phyloP scores from a whole-genome alignment of 306 rosid species.

The Malus fusca region DNA sequence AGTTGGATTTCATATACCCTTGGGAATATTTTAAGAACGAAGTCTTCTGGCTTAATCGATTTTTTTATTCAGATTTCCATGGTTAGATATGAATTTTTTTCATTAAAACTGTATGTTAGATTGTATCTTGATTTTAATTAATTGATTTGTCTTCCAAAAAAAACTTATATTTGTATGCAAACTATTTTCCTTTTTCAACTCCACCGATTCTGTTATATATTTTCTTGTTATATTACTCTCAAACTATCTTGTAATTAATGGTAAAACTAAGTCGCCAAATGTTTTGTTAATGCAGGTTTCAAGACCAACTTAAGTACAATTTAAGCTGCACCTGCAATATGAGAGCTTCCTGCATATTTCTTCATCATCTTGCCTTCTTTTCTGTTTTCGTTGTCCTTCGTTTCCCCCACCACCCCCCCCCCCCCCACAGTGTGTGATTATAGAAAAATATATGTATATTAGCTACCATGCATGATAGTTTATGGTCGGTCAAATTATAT shows the following conservation, averaged over 20 bases:
- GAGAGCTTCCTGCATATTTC: conserved; percentile 19
- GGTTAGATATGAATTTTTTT: background rate
- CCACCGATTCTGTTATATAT: too few species aligned
- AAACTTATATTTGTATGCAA: too few species aligned
- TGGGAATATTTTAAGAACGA: background rate
- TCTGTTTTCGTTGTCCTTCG: background rate
- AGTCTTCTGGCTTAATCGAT: background rate
- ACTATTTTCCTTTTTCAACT: too few species aligned
- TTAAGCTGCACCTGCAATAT: conserved; percentile 10
- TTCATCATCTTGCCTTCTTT: conserved; percentile 6
- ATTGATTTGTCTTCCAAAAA: too few species aligned
- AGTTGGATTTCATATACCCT: background rate
- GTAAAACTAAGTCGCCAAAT: background rate
- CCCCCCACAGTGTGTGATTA: conserved; percentile 12
- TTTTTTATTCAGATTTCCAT: too few species aligned
- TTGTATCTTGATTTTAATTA: too few species aligned
- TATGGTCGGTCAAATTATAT: background rate
- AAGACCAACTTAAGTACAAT: conserved; percentile 26
- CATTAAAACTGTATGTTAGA: background rate
- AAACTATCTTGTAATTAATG: background rate
- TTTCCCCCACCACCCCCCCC: background rate
- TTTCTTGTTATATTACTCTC: too few species aligned
- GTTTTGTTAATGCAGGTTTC: conserved; percentile 36
- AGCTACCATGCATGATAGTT: conserved; percentile 8
- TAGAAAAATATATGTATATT: conserved; percentile 10